phyloP scores from a whole-genome alignment of 2,329 filamentous ascomycete genomes.

The Diaporthe capsici region DNA sequence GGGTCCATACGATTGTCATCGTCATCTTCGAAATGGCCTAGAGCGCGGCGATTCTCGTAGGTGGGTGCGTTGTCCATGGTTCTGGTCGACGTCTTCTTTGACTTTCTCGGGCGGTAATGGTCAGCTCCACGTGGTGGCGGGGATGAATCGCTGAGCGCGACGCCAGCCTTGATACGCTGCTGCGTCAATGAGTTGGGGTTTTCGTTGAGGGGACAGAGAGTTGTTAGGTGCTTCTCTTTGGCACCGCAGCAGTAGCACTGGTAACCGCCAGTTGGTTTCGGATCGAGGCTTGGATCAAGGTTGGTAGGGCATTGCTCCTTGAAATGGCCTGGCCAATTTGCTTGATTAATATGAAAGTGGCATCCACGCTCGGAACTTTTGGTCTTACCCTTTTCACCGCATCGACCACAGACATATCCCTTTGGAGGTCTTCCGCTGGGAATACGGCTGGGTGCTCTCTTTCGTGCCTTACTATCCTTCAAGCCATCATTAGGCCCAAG shows the following conservation, averaged over 20 bases:
- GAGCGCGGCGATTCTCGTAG: conserved; percentile 39
- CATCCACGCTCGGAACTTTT: conserved; percentile 3
- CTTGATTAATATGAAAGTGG: background rate
- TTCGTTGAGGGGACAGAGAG: conserved; percentile 55
- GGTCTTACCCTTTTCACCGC: conserved; percentile 49
- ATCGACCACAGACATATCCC: conserved; percentile 52
- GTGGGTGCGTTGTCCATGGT: conserved; percentile 5
- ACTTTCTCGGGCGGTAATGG: conserved; percentile 8
- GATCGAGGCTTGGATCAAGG: conserved; percentile 56
- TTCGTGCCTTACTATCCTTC: background rate
- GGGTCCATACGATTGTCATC: conserved; percentile 11
- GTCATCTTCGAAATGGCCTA: background rate
- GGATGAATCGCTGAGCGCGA: background rate
- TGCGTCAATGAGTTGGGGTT: conserved; percentile 51
- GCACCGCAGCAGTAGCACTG: conserved; percentile 52
- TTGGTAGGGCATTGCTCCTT: conserved; percentile 58
- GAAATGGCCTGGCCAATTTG: conserved; percentile 53
- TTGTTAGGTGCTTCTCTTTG: conserved; percentile 53
- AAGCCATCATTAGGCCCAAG: background rate
- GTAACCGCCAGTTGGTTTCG: conserved; percentile 49
- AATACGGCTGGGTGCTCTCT: background rate
- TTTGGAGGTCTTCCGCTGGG: conserved; percentile 2
- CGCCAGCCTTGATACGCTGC: conserved; percentile 46
- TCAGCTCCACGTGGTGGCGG: background rate
- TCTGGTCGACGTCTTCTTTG: background rate